phyloP scores from a whole-genome alignment of 2,329 filamentous ascomycete genomes.

The Zopfia rhizophila region DNA sequence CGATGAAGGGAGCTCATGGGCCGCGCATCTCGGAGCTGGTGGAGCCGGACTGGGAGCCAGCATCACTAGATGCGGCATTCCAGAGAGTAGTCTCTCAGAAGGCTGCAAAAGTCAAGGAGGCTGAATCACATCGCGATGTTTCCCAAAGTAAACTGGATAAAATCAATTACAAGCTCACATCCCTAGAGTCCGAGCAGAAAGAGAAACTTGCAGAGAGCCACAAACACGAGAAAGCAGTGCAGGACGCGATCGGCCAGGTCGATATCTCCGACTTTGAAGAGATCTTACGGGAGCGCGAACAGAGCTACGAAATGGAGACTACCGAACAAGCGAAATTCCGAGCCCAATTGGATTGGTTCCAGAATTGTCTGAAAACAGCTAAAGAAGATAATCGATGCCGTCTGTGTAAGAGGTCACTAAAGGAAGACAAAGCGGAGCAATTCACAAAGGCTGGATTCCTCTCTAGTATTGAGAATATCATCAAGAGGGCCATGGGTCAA shows the following conservation, averaged over 20 bases:
- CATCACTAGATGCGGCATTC: slow-evolving; percentile 76
- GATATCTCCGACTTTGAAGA: slow-evolving; percentile 60
- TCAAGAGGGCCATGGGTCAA: slow-evolving; percentile 63
- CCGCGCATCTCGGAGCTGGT: slow-evolving; percentile 74
- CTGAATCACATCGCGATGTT: slow-evolving; percentile 76
- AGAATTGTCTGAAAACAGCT: slow-evolving; percentile 72
- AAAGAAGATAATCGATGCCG: slow-evolving; percentile 77
- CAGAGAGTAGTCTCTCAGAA: slow-evolving; percentile 71
- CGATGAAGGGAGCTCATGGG: slow-evolving; percentile 78
- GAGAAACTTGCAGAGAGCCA: slow-evolving; percentile 72
- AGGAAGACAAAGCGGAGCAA: slow-evolving; percentile 64
- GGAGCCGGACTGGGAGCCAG: slow-evolving; percentile 73
- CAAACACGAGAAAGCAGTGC: slow-evolving; percentile 70
- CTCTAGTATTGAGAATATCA: slow-evolving; percentile 70
- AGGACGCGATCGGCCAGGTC: slow-evolving; percentile 58
- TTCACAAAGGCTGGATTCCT: slow-evolving; percentile 66
- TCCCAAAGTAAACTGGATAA: slow-evolving; percentile 79
- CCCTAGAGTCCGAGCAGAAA: slow-evolving; percentile 70
- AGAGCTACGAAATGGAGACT: slow-evolving; percentile 61
- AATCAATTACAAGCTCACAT: slow-evolving; percentile 77
- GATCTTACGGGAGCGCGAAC: slow-evolving; percentile 63
- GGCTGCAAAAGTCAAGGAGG: slow-evolving; percentile 67
- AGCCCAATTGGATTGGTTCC: slow-evolving; percentile 77
- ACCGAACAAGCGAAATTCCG: slow-evolving; percentile 76
- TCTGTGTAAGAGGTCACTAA: slow-evolving; percentile 78